Conservation (phyloP, 1,139 yeast species). For the Groenewaldozyma auringiensis region DNA sequence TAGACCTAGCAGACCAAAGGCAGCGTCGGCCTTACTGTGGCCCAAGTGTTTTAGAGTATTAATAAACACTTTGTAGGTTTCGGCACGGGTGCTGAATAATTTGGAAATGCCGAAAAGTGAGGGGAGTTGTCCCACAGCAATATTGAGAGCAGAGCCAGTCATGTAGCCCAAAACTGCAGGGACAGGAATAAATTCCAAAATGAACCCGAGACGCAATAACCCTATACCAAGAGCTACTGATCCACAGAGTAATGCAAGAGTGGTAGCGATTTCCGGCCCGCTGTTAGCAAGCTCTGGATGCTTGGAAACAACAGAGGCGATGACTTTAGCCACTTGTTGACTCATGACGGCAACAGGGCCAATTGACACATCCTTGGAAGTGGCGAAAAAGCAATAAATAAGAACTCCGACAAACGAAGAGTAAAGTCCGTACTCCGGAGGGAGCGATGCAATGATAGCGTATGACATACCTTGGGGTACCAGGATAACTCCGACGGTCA, state of each 20-base stretch:
- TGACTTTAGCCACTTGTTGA: conserved; percentile 70
- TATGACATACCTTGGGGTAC: conserved; percentile 97
- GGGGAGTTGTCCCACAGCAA: conserved; percentile 80
- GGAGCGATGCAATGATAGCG: conserved; percentile 76
- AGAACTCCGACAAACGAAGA: conserved; percentile 90
- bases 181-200: conserved; percentile 79
- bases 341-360: conserved; percentile 99
- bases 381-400: conserved; percentile 83
- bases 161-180: conserved; percentile 95
- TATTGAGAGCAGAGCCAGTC: conserved; percentile 87
- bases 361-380: conserved; percentile 90
- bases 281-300: conserved; percentile 40
- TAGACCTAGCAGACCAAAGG: conserved; percentile 75
- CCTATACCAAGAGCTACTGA: conserved; percentile 79
- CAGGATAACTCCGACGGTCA: conserved; percentile 85
- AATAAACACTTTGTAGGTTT: conserved; percentile 64
- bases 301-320: conserved; percentile 52
- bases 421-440: conserved; percentile 80
- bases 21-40: conserved; percentile 68
- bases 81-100: conserved; percentile 60
- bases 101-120: conserved; percentile 67
- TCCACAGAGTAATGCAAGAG: conserved; percentile 75
- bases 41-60: conserved; percentile 65
- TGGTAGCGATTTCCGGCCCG: conserved; percentile 55
- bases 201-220: conserved; percentile 72